Percentiles rank a stretch among this genome's conserved stretches.
These are phyloP conservation scores for Polytrichum commune DNA, from an alignment of 225 moss, liverwort and hornwort genomes.

Conservation along the genomic window DNA sequence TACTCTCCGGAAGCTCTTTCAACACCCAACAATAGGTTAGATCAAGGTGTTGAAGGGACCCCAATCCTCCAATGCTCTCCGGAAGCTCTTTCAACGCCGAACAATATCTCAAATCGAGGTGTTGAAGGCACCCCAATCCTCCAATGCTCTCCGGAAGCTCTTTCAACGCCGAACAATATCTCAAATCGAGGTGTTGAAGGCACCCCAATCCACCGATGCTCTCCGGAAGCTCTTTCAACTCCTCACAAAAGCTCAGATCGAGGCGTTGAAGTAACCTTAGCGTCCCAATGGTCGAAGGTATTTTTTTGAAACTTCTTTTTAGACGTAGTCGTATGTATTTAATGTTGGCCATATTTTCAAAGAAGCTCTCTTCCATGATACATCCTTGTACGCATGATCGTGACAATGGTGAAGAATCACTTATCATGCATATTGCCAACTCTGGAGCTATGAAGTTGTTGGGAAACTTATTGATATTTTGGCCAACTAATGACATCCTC, in stretches of 20 bases:
- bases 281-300: not conserved
- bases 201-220: not conserved
- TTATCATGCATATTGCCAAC: not conserved
- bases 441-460: not conserved
- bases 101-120: not conserved
- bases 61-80: too few relatives aligned
- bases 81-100: not conserved
- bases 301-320: not conserved
- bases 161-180: not conserved
- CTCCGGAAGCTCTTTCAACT: conserved; percentile 1
- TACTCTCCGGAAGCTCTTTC: not conserved
- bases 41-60: too few relatives aligned
- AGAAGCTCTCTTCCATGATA: too few relatives aligned
- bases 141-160: not conserved
- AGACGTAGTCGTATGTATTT: not conserved
- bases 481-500: not conserved
- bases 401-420: too few relatives aligned
- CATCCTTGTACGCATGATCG: too few relatives aligned
- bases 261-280: not conserved
- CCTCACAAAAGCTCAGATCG: not conserved
- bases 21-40: too few relatives aligned
- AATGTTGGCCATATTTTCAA: too few relatives aligned
- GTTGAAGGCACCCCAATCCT: not conserved
- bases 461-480: not conserved
- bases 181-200: not conserved